Conservation (phyloP, 345 rosid species). For the Stellera chamaejasme region DNA sequence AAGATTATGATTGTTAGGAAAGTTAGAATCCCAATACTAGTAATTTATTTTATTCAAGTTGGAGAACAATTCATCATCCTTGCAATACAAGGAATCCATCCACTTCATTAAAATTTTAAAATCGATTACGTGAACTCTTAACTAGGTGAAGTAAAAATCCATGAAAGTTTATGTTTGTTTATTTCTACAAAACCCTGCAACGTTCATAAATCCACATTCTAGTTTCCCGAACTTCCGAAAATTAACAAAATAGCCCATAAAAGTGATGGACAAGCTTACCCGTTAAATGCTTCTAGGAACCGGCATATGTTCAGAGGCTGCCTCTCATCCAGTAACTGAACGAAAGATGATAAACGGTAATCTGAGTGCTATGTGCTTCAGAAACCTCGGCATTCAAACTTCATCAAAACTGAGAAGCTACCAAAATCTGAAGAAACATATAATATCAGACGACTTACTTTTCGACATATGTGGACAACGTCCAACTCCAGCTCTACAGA, state of each 20-base stretch:
- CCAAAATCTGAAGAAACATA: conserved; percentile 4
- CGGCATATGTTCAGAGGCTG: conserved; percentile 74
- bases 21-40: no score
- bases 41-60: no score
- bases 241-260: background rate
- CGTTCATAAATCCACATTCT: no score
- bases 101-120: no score
- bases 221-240: no score
- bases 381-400: background rate
- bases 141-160: no score
- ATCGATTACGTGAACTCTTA: no score
- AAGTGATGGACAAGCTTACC: conserved; percentile 30
- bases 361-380: conserved; percentile 4
- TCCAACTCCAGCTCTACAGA: conserved; percentile 76
- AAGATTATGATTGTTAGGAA: no score
- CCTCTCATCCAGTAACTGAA: conserved; percentile 77
- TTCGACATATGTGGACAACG: conserved; percentile 68
- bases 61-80: no score
- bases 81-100: no score
- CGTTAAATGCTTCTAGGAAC: conserved; percentile 79
- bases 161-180: no score
- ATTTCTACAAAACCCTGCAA: no score
- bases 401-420: background rate
- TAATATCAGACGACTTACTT: conserved; percentile 41
- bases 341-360: conserved; percentile 15